Evolutionary conservation across 192 early-diverging fungal species (phyloP), one percentile per base, ranked within the genome.

Genomic region (Coemansia umbellata): DNA sequence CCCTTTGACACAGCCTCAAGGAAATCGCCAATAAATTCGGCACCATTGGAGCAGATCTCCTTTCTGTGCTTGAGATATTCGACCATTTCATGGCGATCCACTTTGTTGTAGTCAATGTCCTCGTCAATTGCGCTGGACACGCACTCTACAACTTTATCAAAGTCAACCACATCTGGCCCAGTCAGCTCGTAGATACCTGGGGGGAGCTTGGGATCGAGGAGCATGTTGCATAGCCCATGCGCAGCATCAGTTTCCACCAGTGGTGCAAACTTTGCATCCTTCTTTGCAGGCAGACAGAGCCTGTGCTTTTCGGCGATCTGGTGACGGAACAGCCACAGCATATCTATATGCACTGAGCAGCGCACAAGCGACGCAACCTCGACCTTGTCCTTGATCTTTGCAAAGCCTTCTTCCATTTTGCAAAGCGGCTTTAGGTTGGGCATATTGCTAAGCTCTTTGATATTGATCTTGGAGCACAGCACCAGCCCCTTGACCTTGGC

Each of bases 281-380:
- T 18, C 14, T 40, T 31, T 42, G 54, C 56, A 1, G 72, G 17
- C 48, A 75, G 60, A 35, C 63, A 53, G 35, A 75, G 49, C 56
- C 49, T 51, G 43, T 40, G 47, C 31, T 75, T 39, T 3, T 24
- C 37, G 6, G 62, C 66, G 19, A 77, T 65, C 63, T 69, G 63
- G 22, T 37, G 44, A 30, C 74, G 74, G 63, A 77, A 63, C 43
- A 70, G 59, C 62, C 66, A 77, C 45, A 77, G 50, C 23, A 70
- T 22, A 41, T 70, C 63, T 1, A 70, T 66, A 50, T 70, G 67
- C 53, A 77, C 15, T 36, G 67, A 63, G 55, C 62, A 70, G 63
- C 67, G 66, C 54, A 77, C 41, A 7, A 77, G 62, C 44, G 66
- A 77, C 19, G 68, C 63, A 2, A 40, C 59, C 51, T 63, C 32